Percentiles rank a stretch among this genome's conserved stretches.
Evolutionary conservation across 139 green algal species (phyloP).

Genomic region (Picochlorum sp.): DNA sequence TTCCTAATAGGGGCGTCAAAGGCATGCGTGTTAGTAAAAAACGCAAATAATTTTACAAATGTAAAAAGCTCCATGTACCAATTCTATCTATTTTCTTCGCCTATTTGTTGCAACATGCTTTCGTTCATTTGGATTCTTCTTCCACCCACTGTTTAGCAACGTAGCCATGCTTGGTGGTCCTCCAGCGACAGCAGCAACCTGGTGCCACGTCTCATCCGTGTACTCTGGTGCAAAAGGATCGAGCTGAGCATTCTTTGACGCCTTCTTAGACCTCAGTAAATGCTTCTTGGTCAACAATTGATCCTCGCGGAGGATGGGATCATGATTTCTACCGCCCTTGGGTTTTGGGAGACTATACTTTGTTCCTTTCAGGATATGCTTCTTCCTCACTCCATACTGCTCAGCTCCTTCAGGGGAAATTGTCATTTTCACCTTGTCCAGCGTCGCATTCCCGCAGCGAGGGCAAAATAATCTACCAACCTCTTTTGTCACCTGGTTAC

Average conservation of each 20-base stretch:
- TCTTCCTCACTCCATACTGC: constrained; percentile 69
- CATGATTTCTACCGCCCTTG: constrained; percentile 51
- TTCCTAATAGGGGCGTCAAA: constrained; percentile 1
- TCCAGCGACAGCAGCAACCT: constrained; percentile 20
- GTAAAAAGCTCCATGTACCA: background rate
- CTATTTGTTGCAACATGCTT: constrained; percentile 62
- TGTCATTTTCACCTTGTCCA: constrained; percentile 76
- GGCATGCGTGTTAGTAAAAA: background rate
- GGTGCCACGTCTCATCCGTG: constrained; percentile 55
- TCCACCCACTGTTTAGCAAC: constrained; percentile 41
- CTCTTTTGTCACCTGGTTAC: constrained; percentile 45
- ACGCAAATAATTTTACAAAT: background rate
- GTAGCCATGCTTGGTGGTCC: constrained; percentile 21
- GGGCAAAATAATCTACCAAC: constrained; percentile 81
- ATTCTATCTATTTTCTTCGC: constrained; percentile 24
- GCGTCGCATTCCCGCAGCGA: constrained; percentile 80
- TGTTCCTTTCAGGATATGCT: constrained; percentile 72
- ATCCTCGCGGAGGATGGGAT: constrained; percentile 83
- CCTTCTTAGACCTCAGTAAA: constrained; percentile 21
- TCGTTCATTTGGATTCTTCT: constrained; percentile 79
- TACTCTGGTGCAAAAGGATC: constrained; percentile 74
- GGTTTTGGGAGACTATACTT: constrained; percentile 84
- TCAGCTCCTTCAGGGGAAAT: constrained; percentile 60
- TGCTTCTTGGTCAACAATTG: constrained; percentile 58
- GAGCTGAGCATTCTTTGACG: constrained; percentile 29